Percentiles rank a stretch among this genome's conserved stretches.
These are phyloP conservation scores for Aspergillus novoparasiticus DNA, from an alignment of 2,329 filamentous ascomycete species.

Conservation along the genomic window DNA sequence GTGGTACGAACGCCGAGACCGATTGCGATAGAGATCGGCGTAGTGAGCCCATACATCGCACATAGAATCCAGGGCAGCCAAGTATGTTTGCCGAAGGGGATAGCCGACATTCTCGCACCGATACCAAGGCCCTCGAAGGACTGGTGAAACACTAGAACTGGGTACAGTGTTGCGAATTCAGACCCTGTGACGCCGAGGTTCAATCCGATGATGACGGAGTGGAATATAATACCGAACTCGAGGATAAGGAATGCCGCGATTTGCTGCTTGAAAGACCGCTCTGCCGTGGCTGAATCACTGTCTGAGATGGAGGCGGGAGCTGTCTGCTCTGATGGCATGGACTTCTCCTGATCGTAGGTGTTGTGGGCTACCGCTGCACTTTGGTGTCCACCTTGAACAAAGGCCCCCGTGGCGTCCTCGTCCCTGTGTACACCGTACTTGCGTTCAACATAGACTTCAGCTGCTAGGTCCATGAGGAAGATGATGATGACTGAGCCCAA, in stretches of 20 bases:
- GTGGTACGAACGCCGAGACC: constrained; percentile 52
- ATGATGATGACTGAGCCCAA: constrained; percentile 52
- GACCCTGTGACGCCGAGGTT: constrained; percentile 61
- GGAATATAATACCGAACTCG: constrained; percentile 65
- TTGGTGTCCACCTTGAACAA: constrained; percentile 7
- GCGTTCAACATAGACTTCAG: constrained; percentile 54
- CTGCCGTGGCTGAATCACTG: constrained; percentile 39
- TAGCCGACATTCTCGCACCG: constrained; percentile 61
- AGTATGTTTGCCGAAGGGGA: constrained; percentile 50
- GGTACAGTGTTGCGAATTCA: constrained; percentile 61
- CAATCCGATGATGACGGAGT: constrained; percentile 65
- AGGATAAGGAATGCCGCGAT: constrained; percentile 49
- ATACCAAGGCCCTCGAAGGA: constrained; percentile 66
- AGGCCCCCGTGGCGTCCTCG: constrained; percentile 10
- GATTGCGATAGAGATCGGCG: constrained; percentile 52
- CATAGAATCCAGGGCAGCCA: constrained; percentile 56
- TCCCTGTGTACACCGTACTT: constrained; percentile 46
- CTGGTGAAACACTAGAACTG: constrained; percentile 66
- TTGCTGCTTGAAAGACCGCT: constrained; percentile 39
- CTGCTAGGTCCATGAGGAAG: constrained; percentile 56
- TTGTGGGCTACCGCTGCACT: not conserved
- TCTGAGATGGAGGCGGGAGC: constrained; percentile 7
- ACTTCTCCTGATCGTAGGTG: not conserved
- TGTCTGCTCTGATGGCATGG: not conserved
- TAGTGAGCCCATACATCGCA: constrained; percentile 53